A percentile compares a stretch with the other conserved stretches of the same genome.
Conservation (phyloP, 2,329 filamentous ascomycete species). For the Pezizomycotina sp. region DNA sequence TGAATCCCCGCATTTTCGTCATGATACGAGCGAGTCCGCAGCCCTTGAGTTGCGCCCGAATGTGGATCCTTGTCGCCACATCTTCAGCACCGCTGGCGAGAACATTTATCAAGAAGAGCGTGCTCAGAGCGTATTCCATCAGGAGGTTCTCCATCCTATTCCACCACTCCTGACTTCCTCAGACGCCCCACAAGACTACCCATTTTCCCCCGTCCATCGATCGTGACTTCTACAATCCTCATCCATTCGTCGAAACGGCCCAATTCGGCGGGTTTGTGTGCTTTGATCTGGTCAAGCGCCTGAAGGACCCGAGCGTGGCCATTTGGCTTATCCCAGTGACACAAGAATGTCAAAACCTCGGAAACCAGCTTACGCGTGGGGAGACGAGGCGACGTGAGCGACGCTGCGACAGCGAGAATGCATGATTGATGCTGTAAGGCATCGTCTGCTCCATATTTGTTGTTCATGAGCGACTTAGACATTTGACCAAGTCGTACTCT, state of each 20-base stretch:
- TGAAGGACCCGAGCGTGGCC: constrained; percentile 89
- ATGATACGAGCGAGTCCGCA: constrained; percentile 89
- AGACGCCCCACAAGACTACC: constrained; percentile 92
- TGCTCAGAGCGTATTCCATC: constrained; percentile 96
- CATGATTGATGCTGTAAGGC: constrained; percentile 80
- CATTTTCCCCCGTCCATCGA: constrained; percentile 97
- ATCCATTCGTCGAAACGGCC: constrained; percentile 97
- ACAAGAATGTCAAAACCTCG: constrained; percentile 89
- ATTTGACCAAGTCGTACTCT: constrained; percentile 96
- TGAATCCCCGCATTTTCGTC: constrained; percentile 93
- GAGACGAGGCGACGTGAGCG: constrained; percentile 71
- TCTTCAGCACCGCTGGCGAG: constrained; percentile 82
- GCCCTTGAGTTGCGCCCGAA: constrained; percentile 86
- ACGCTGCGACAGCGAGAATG: constrained; percentile 70
- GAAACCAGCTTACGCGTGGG: constrained; percentile 89
- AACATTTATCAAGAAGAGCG: constrained; percentile 85
- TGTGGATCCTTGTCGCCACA: constrained; percentile 78
- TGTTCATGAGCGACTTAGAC: constrained; percentile 97
- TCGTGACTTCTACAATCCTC: constrained; percentile 90
- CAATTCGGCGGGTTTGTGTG: constrained; percentile 65
- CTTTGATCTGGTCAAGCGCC: constrained; percentile 78
- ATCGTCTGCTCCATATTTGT: constrained; percentile 96
- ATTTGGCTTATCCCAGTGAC: constrained; percentile 77
- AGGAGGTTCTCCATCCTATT: constrained; percentile 97
- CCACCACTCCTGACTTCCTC: constrained; percentile 91